Base-by-base conservation (phyloP, 2,329 filamentous ascomycete species). In the Ceratocystis huliohia region DNA sequence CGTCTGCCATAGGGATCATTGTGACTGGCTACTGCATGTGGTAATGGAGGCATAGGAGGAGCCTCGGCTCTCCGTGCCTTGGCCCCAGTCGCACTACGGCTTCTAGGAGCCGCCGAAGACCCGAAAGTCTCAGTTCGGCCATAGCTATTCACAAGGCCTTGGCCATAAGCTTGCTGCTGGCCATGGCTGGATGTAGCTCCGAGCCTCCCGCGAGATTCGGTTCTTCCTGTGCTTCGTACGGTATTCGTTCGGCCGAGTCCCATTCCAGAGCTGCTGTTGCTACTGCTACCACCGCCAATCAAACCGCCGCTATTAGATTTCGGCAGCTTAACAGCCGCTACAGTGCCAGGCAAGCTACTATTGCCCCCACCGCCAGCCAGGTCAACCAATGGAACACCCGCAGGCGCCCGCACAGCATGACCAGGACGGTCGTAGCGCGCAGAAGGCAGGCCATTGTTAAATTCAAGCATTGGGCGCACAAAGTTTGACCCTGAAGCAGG, bases 401-500 rank as follows among this genome's bases (percentile, higher is more conserved):
- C 70, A 0, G 76, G 74, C 3, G 75, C 74, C 13, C 74, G 76
- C n/a, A 80, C 74, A 22, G 78, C 78, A 57, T 75, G 76, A 3
- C 83, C 84, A 68, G 80, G 80, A 17, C 80, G 78, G 62, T 82
- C 81, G 61, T 77, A 78, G 68, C 80, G 86, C 69, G 88, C 85
- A 63, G 81, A 79, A 71, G 86, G 88, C 62, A 79, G 78, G 0
- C 85, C 84, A 0, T 84, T 72, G 45, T 70, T 85, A 50, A 91
- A 79, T 71, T 89, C 88, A 37, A 91, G 75, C 5, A 91, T 78
- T 44, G 71, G 68, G 5, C 69, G 66, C 22, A 66, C 66, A 64
- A 61, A 13, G 68, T n/a, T 25, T 15, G 48, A 33, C 25, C 62
- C 61, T 5, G 56, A 8, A 30, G 25, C 28, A 37, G 56, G 2